Base-by-base conservation (phyloP, 1,284 basidiomycete species). In the Athelia sp. region DNA sequence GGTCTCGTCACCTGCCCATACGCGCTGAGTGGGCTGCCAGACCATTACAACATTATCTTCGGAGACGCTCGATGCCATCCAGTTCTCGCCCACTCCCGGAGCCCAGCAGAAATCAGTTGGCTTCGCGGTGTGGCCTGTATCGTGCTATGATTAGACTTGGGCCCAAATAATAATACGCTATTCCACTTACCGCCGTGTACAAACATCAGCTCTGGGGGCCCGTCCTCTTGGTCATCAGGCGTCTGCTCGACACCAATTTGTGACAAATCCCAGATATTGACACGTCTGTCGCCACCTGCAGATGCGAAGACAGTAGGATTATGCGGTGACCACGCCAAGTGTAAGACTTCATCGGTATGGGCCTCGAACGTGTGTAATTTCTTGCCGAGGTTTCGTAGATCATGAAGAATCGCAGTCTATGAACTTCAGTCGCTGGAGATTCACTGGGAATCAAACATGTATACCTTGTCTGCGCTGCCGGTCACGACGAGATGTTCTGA, bases 211-310 rank as follows among this genome's bases (percentile, higher is more conserved):
- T 98, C 94, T 3, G 96, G 95, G 3, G 97, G 85, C 56, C 97
- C 96, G 62, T 99, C 96, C 67, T 99, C 97, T 47, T 93, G 91
- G 62, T 99, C 96, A 58, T 99, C 96, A 2, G 96, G 95, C 1
- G 92, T 93, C 67, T 99, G 96, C 68, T 99, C 97, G 46, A 89
- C 83, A 1, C 96, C 96, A 56, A 99, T 98, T 56, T 89, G 82
- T 34, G 85, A 81, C 47, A 98, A 70, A 71, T 99, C 95, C 97
- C 97, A 99, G 46, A 99, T 75, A 59, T 97, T 96, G 54, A 99
- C 82, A 18, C 97, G 79, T 29, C 97, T 80, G 65, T 99, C 96
- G 48, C 92, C 88, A 0, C 90, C 91, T 0, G 93, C 93, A 3
- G 90, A 94, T 0, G 93, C 94, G 58, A 98, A 97, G 52, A 97